A percentile compares a stretch with the other conserved stretches of the same genome.
phyloP scores from a whole-genome alignment of 257 asterid species.

The Salvia splendens region DNA sequence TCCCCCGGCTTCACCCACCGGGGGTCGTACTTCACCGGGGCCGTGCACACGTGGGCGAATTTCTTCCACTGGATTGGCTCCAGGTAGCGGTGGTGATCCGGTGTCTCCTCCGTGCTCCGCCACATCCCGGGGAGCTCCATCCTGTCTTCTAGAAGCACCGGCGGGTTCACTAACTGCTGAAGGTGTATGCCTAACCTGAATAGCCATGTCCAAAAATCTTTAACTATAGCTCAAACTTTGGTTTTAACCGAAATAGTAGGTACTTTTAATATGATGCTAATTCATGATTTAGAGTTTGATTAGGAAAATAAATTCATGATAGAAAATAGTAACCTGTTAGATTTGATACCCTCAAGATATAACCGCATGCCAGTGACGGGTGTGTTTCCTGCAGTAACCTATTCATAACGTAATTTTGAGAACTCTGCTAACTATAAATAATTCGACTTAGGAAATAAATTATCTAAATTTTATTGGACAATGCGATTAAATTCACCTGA shows the following conservation, averaged over 20 bases:
- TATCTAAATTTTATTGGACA: not conserved
- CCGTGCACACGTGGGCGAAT: conserved; percentile 74
- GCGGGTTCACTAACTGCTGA: conserved; percentile 64
- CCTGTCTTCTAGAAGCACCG: conserved; percentile 53
- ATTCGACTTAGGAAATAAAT: not conserved
- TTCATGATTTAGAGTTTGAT: too few species aligned
- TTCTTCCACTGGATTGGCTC: conserved; percentile 77
- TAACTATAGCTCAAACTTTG: too few species aligned
- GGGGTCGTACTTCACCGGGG: conserved; percentile 59
- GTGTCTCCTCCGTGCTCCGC: conserved; percentile 59
- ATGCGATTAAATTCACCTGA: conserved; percentile 40
- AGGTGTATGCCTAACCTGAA: conserved; percentile 74
- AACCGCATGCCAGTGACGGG: conserved; percentile 92
- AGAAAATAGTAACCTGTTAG: conserved; percentile 59
- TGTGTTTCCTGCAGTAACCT: conserved; percentile 62
- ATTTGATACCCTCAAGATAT: conserved; percentile 77
- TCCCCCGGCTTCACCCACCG: conserved; percentile 40
- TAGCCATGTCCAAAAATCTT: too few species aligned
- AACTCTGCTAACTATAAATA: too few species aligned
- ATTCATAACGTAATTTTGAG: not conserved
- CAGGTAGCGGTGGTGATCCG: conserved; percentile 50
- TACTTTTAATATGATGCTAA: too few species aligned
- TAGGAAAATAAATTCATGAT: not conserved
- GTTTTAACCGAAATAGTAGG: too few species aligned
- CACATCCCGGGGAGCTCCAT: conserved; percentile 40